Base-by-base conservation (phyloP, 1,284 basidiomycete genomes). In the Ganoderma lucidum region DNA sequence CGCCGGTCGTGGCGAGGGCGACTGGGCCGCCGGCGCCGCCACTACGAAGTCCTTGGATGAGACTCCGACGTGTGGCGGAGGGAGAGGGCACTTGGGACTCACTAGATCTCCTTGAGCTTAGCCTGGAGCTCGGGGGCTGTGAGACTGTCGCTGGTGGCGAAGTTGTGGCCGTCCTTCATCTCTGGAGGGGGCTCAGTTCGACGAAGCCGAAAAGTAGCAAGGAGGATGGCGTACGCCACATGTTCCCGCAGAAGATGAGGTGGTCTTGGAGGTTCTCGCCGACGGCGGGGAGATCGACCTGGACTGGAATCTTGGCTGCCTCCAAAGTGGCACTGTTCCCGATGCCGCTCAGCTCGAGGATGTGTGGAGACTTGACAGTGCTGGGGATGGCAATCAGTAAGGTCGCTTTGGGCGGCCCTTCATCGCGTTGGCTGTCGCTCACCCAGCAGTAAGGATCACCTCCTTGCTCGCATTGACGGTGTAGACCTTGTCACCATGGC, bases 221-320 rank as follows among this genome's bases (percentile, higher is more conserved):
- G 37, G 53, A 17, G 14, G 32, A 4, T 8, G 6, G 55, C 60
- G 32, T 51, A 71, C 70, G 35, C 23, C 64, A 69, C 3, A 14
- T 48, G 63, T 58, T 44, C 55, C 73, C 75, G 19, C 63, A 73
- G 37, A 68, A 64, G 23, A 74, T 55, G 10, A 72, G 61, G 28
- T 85, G 84, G 68, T 84, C 83, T 61, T 82, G 81, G 41, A 85
- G 73, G 68, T 85, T 85, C 64, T 77, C 78, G 5, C 84, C 85
- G 0, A 85, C 83, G 39, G 80, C 80, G 3, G 83, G 80, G 6
- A 85, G 75, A 53, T 83, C 75, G 62, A 81, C 71, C 39, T 76
- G 74, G 48, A 77, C 75, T 0, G 76, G 68, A 55, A 86, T 76
- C 0, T 82, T 82, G 5, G 83, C 71, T 0, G 66, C 58, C 19